phyloP scores from a whole-genome alignment of 495 filamentous ascomycete species.

The Rostrohypoxylon terebratum region DNA sequence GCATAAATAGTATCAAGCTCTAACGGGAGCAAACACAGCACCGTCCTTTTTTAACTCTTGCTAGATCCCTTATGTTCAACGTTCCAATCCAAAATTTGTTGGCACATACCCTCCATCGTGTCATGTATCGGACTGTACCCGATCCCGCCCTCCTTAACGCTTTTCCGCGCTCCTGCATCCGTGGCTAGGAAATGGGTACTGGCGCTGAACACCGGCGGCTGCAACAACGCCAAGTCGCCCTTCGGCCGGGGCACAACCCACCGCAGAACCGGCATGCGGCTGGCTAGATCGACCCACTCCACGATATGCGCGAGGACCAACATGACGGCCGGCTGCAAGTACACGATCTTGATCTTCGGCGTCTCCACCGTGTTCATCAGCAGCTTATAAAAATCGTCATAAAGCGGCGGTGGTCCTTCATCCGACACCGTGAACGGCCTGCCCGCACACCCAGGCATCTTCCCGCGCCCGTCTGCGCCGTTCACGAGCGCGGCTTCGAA shows the following conservation, averaged over 20 bases:
- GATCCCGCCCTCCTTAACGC: conserved; percentile 63
- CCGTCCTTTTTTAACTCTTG: not conserved
- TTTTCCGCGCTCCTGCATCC: conserved; percentile 59
- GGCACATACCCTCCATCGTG: conserved; percentile 65
- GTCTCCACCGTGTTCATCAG: conserved; percentile 41
- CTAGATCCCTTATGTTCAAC: conserved; percentile 32
- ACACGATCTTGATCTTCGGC: conserved; percentile 47
- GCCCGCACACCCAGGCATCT: conserved; percentile 55
- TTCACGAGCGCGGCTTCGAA: conserved; percentile 65
- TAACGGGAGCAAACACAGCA: conserved; percentile 2
- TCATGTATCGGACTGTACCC: conserved; percentile 60
- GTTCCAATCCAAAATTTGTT: conserved; percentile 65
- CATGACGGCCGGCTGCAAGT: conserved; percentile 58
- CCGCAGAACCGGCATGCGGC: conserved; percentile 54
- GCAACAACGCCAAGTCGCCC: conserved; percentile 56
- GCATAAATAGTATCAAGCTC: not conserved
- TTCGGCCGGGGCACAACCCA: conserved; percentile 54
- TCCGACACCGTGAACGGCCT: conserved; percentile 59
- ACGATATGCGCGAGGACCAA: conserved; percentile 61
- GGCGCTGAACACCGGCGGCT: conserved; percentile 63
- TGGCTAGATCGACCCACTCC: conserved; percentile 54
- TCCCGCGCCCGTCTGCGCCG: conserved; percentile 35
- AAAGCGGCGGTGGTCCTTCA: conserved; percentile 50
- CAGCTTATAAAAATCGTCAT: conserved; percentile 50
- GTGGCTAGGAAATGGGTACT: conserved; percentile 58